Evolutionary conservation across 2,329 filamentous ascomycete species (phyloP).

Genomic region (Colletotrichum scovillei): DNA sequence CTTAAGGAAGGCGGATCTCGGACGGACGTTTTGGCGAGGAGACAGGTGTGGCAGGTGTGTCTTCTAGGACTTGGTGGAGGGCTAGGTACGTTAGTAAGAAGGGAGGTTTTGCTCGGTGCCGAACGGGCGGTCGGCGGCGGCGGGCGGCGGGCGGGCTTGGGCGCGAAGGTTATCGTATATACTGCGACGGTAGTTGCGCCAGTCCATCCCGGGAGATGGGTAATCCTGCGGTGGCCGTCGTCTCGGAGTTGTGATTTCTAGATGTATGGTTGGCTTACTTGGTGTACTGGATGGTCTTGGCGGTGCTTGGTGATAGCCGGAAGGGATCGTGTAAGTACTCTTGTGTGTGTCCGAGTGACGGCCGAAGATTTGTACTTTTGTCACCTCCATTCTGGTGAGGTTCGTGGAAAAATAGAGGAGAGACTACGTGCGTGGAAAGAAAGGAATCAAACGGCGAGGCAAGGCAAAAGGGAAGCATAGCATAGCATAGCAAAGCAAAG

Average conservation of each 20-base stretch:
- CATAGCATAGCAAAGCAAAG: neutral
- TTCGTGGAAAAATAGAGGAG: neutral
- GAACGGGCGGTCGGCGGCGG: no score
- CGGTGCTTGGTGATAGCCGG: neutral
- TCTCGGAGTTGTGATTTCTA: neutral
- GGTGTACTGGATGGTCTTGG: neutral
- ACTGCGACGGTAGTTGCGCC: neutral
- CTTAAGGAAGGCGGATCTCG: neutral
- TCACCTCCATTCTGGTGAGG: neutral
- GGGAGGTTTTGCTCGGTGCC: neutral
- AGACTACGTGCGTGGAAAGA: neutral
- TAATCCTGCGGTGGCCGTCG: neutral
- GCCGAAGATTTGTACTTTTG: neutral
- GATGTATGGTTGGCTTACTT: neutral
- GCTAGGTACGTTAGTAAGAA: neutral
- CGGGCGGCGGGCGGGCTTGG: neutral
- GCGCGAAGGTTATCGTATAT: neutral
- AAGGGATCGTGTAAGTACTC: neutral
- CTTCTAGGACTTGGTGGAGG: neutral
- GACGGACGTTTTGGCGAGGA: neutral
- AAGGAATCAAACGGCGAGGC: constrained; percentile 8
- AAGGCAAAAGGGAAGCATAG: neutral
- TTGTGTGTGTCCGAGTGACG: constrained; percentile 12
- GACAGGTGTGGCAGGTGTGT: neutral
- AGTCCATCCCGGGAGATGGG: neutral